Conservation (phyloP, 768 basidiomycete genomes). For the Hypsizygus marmoreus region DNA sequence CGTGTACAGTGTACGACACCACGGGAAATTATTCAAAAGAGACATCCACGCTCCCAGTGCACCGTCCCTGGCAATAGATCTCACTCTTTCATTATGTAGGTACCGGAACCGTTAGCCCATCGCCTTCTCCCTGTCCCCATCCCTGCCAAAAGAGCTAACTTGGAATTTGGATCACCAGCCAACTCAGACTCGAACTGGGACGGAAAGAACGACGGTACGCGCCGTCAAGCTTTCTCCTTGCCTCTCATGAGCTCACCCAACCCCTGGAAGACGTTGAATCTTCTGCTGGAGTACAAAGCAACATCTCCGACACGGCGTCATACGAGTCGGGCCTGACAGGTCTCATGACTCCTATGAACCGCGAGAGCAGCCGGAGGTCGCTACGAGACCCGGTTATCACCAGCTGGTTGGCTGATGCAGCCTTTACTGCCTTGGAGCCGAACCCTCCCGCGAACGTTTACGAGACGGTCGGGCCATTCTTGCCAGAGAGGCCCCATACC, state of each 20-base stretch:
- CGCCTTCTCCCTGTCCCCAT: slow-evolving; percentile 26
- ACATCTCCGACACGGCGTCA: slow-evolving; percentile 8
- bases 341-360: slow-evolving; percentile 5
- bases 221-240: neutral
- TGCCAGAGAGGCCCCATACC: neutral
- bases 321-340: slow-evolving; percentile 6
- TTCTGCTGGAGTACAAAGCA: slow-evolving; percentile 32
- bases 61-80: slow-evolving; percentile 10
- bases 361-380: neutral
- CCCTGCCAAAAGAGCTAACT: slow-evolving; percentile 21
- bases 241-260: slow-evolving; percentile 5
- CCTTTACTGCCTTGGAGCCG: slow-evolving; percentile 1
- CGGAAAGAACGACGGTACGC: slow-evolving; percentile 40
- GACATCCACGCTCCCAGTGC: slow-evolving; percentile 25
- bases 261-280: slow-evolving; percentile 30
- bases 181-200: slow-evolving; percentile 47
- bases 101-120: slow-evolving; percentile 40
- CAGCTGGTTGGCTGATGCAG: slow-evolving; percentile 10
- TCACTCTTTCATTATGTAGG: slow-evolving; percentile 33
- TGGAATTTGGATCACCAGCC: slow-evolving; percentile 26
- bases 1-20: slow-evolving; percentile 32
- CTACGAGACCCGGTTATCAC: slow-evolving; percentile 3
- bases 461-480: neutral
- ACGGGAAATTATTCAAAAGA: slow-evolving; percentile 27
- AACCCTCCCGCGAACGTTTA: neutral